phyloP scores from a whole-genome alignment of 129 eudicot species.

The Chrysanthemum makinoi region DNA sequence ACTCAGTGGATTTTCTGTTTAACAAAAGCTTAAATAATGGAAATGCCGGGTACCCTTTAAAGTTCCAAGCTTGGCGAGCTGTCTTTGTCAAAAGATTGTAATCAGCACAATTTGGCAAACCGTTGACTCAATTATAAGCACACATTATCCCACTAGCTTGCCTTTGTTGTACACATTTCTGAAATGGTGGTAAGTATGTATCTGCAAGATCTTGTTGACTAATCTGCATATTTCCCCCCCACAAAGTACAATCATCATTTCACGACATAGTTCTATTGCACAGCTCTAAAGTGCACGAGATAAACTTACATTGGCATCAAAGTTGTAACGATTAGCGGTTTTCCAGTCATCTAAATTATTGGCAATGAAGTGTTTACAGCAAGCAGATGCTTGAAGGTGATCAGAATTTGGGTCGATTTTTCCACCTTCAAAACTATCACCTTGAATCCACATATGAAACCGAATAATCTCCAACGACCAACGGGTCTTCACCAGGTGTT shows the following conservation, averaged over 20 bases:
- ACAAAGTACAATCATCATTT: slow-evolving; percentile 16
- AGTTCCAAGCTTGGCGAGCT: slow-evolving; percentile 47
- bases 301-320: slow-evolving; percentile 60
- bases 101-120: slow-evolving; percentile 84
- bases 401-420: slow-evolving; percentile 29
- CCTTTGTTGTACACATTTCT: slow-evolving; percentile 63
- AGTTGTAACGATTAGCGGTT: slow-evolving; percentile 43
- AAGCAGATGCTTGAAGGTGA: slow-evolving; percentile 66
- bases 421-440: slow-evolving; percentile 60
- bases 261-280: neutral
- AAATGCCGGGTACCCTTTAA: slow-evolving; percentile 35
- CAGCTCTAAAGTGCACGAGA: slow-evolving; percentile 3
- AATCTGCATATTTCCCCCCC: slow-evolving; percentile 39
- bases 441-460: slow-evolving; percentile 72
- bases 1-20: neutral
- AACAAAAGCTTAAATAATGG: no score
- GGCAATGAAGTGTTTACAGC: slow-evolving; percentile 80
- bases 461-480: slow-evolving; percentile 50
- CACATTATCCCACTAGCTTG: slow-evolving; percentile 76
- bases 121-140: slow-evolving; percentile 79
- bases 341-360: slow-evolving; percentile 73
- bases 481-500: no score
- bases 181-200: slow-evolving; percentile 68
- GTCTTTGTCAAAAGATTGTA: slow-evolving; percentile 62
- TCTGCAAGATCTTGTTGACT: slow-evolving; percentile 75